Evolutionary conservation across 805 yeast genomes (phyloP), one percentile per base, ranked within the genome.

Genomic region (Brettanomyces nanus): DNA sequence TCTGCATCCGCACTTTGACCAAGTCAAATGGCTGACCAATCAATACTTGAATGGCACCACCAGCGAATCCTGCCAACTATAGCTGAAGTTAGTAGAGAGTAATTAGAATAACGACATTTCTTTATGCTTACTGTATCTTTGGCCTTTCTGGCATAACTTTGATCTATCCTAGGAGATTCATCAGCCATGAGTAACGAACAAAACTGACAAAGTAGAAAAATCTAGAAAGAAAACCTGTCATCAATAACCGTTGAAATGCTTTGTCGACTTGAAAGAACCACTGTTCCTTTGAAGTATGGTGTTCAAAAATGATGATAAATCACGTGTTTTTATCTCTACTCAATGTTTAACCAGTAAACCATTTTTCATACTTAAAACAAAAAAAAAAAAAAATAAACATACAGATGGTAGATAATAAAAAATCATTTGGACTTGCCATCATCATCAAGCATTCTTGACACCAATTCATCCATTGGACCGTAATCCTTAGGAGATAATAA

Each of bases 381-480:
- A 15, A 6, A 17, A n/a, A n/a, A 22, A 31, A 31, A 21, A 11
- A 14, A 5, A 31, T 7, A 30, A 15, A 30, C 15, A 14, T 15
- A 7, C 15, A 30, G 18, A 30, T 28, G 13, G 15, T n/a, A 25
- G 18, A 25, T 14, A 25, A 30, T 14, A n/a, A 14, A 14, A 34
- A 6, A 30, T 19, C 28, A 30, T n/a, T n/a, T n/a, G n/a, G n/a
- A n/a, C n/a, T n/a, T n/a, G n/a, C n/a, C 43, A 25, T 30, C 51
- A 40, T 60, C 70, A 17, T 69, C 68, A 40, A 79, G 59, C 81
- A 84, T 77, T 27, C 74, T 71, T 19, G 70, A 72, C 3, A 87
- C 92, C 49, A 92, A 68, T 53, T 86, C 95, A 44, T 81, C 80
- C 47, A 92, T 65, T 1, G 98, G 98, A 28, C 97, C 98, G 53